Conservation (phyloP, 1,284 basidiomycete genomes). For the Wallemia mellicola region DNA sequence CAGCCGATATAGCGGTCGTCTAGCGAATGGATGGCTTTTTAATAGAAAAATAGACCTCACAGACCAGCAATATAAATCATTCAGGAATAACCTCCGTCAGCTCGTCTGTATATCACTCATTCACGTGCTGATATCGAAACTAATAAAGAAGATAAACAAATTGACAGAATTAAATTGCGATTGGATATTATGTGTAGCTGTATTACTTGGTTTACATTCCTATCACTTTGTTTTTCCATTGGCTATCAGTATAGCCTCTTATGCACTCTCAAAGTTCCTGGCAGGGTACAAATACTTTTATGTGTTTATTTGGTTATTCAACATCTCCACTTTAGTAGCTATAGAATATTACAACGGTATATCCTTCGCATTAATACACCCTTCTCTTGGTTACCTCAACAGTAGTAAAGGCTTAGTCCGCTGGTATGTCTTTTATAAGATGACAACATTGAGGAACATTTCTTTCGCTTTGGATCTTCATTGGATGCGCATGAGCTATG, state of each 20-base stretch:
- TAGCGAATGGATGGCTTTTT: constrained; percentile 27
- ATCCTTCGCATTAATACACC: constrained; percentile 20
- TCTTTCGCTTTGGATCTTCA: constrained; percentile 79
- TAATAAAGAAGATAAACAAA: not conserved
- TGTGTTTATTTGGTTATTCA: constrained; percentile 41
- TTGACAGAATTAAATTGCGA: constrained; percentile 17
- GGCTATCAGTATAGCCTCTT: constrained; percentile 39
- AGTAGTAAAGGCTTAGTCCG: constrained; percentile 35
- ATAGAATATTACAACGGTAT: constrained; percentile 57
- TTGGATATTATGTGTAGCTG: constrained; percentile 26
- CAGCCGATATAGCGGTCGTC: constrained; percentile 24
- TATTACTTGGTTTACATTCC: constrained; percentile 59
- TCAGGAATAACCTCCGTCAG: constrained; percentile 13
- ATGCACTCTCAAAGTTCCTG: constrained; percentile 25
- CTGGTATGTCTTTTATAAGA: constrained; percentile 88
- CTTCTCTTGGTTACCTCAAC: constrained; percentile 25
- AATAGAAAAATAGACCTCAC: constrained; percentile 18
- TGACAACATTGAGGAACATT: constrained; percentile 76
- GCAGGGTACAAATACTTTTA: constrained; percentile 19
- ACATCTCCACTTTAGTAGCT: constrained; percentile 37
- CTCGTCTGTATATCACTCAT: constrained; percentile 9
- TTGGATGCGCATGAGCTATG: constrained; percentile 24
- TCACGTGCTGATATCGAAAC: constrained; percentile 8
- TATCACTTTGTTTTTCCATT: constrained; percentile 52
- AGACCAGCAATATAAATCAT: constrained; percentile 17